A percentile compares a stretch with the other conserved stretches of the same genome.
phyloP scores from a whole-genome alignment of 202 grass and related monocot genomes.

The Bolboschoenoplectus hybrid region DNA sequence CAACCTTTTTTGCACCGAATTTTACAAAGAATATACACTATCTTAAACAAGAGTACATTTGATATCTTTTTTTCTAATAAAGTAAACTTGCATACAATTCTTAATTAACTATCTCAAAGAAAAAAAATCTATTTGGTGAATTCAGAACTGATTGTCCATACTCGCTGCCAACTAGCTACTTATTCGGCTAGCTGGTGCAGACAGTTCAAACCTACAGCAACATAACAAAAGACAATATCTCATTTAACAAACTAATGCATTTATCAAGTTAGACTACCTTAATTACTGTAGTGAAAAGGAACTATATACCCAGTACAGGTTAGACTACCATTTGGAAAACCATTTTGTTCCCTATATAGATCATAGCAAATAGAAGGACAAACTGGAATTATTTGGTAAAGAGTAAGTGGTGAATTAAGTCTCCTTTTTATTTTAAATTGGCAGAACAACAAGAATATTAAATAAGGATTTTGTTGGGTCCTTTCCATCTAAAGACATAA shows the following conservation, averaged over 20 bases:
- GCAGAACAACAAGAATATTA: background rate
- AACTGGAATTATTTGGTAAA: background rate
- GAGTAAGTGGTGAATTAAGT: background rate
- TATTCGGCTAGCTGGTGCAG: background rate
- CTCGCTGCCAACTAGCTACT: background rate
- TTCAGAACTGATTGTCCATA: background rate
- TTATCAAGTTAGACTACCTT: conserved; percentile 2
- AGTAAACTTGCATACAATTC: background rate
- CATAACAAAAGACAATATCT: background rate
- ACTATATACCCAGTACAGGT: background rate
- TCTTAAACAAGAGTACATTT: background rate
- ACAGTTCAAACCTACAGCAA: conserved; percentile 24
- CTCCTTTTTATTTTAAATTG: background rate
- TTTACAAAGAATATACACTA: conserved; percentile 21
- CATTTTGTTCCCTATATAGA: background rate
- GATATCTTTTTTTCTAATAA: background rate
- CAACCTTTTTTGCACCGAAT: background rate
- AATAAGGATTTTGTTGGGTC: background rate
- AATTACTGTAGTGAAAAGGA: background rate
- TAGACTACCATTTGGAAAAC: background rate
- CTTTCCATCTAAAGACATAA: background rate
- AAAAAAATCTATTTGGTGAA: background rate
- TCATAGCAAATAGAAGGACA: background rate
- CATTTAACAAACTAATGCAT: background rate
- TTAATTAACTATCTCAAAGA: background rate